A percentile compares a stretch with the other conserved stretches of the same genome.
Evolutionary conservation across 2,329 filamentous ascomycete species (phyloP).

Genomic region (Colletotrichum camelliae): DNA sequence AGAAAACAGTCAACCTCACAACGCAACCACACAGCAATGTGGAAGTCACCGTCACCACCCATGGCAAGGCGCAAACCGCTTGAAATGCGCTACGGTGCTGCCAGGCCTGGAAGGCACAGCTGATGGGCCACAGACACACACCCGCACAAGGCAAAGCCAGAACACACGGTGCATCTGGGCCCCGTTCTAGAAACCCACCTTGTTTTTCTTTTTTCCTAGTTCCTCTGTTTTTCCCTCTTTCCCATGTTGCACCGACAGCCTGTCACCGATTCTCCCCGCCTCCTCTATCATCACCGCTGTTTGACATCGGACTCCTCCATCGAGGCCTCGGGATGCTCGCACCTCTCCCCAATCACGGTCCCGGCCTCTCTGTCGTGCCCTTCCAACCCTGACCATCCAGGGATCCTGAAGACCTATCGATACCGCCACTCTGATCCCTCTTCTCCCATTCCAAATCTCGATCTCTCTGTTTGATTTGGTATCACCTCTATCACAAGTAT

Average conservation of each 20-base stretch:
- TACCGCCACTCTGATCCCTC: background rate
- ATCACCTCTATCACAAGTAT: background rate
- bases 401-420: background rate
- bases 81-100: background rate
- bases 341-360: background rate
- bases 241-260: background rate
- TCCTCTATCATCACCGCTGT: constrained; percentile 17
- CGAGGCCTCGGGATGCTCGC: background rate
- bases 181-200: constrained; percentile 8
- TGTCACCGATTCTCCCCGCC: constrained; percentile 11
- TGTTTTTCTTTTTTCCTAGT: background rate
- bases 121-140: background rate
- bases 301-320: background rate
- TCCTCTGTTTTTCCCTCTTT: background rate
- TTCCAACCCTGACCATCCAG: background rate
- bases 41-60: background rate
- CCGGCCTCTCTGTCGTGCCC: background rate
- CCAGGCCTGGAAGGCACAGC: background rate
- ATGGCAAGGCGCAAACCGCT: background rate
- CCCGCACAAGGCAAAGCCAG: constrained; percentile 9
- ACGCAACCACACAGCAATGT: background rate
- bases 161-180: constrained; percentile 10
- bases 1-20: background rate
- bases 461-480: background rate
- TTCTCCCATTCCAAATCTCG: background rate